These are phyloP conservation scores for Trichosanthes truncata DNA, from an alignment of 306 rosid species.

Conservation along the genomic window DNA sequence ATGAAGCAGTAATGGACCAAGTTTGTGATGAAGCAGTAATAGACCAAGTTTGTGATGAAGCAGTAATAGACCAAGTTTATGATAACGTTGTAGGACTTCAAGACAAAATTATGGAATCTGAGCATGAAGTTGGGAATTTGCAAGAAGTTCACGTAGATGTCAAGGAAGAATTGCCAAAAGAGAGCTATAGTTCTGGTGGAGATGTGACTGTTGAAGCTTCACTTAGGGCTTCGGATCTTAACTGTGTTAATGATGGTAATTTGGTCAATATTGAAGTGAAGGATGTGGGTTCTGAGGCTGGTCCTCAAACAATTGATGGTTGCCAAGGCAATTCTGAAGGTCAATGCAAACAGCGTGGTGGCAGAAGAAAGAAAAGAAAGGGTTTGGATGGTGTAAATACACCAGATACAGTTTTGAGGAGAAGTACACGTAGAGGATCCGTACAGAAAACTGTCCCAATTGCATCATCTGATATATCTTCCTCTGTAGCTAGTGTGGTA, in stretches of 20 bases:
- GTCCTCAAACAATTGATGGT: conserved; percentile 25
- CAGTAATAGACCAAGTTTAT: conserved; percentile 12
- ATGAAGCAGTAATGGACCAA: conserved; percentile 18
- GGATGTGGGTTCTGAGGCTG: conserved; percentile 39
- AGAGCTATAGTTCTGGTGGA: conserved; percentile 18
- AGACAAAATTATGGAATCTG: conserved; percentile 22
- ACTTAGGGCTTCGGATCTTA: conserved; percentile 17
- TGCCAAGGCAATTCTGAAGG: conserved; percentile 34
- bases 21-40: conserved; percentile 17
- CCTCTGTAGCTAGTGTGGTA: conserved; percentile 45
- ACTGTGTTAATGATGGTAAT: conserved; percentile 21
- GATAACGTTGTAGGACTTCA: conserved; percentile 3
- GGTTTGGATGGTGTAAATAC: conserved; percentile 28
- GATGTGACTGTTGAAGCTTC: conserved; percentile 23
- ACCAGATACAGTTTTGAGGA: conserved; percentile 61
- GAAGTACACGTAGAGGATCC: conserved; percentile 86
- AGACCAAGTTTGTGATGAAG: conserved; percentile 16
- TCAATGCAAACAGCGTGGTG: conserved; percentile 28
- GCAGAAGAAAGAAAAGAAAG: conserved; percentile 58
- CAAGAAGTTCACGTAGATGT: conserved; percentile 27
- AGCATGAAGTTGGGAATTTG: conserved; percentile 14
- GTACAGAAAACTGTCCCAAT: conserved; percentile 28
- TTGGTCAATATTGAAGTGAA: conserved; percentile 26
- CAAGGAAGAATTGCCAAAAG: conserved; percentile 24
- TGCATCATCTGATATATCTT: conserved; percentile 19